Base-by-base conservation (phyloP, 2,329 filamentous ascomycete genomes). In the Fusarium papillatum region DNA sequence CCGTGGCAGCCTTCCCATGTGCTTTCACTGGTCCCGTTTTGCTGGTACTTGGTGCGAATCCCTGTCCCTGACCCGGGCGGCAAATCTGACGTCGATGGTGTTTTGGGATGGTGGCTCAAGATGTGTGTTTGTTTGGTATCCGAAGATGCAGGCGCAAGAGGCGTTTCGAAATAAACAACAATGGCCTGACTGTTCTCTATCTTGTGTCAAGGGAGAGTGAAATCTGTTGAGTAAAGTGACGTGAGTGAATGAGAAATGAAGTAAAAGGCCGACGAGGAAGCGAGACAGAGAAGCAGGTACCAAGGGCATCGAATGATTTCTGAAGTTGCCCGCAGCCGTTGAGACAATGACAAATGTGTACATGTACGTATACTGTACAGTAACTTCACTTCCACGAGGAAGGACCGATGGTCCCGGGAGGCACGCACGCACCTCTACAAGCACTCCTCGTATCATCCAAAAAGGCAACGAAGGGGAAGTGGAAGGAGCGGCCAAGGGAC, bases 381-480 rank as follows among this genome's bases (percentile, higher is more conserved):
- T 24, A 68, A 50, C 34, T 53, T 17, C 55, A 50, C 34, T 53
- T 17, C 55, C 41, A 38, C 34, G 26, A 31, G 24, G 41, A 69
- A 31, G 48, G 64, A 63, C 63, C 24, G 41, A 36, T 55, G 38
- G 34, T 39, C 36, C 22, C 36, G 29, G 43, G 63, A 63, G 55
- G 39, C 22, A 68, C 72, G 43, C 60, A 62, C 26, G 17, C 22
- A 59, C 55, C 43, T 8, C 43, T 34, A 31, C 19, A 36, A 31
- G 29, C 26, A 55, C 50, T 31, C 19, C 17, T 55, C 19, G 50
- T 34, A 57, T 65, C 16, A 59, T 66, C 64, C 38, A 67, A 70
- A 70, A 39, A 61, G 69, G 73, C 16, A 73, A 75, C 46, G 61
- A 76, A 73, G 73, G 43, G 39, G 73, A 73, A 75, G 22, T 72